Percentiles rank a stretch among this genome's conserved stretches.
Conservation (phyloP, 2,329 filamentous ascomycete species). For the Hysterium pulicare region DNA sequence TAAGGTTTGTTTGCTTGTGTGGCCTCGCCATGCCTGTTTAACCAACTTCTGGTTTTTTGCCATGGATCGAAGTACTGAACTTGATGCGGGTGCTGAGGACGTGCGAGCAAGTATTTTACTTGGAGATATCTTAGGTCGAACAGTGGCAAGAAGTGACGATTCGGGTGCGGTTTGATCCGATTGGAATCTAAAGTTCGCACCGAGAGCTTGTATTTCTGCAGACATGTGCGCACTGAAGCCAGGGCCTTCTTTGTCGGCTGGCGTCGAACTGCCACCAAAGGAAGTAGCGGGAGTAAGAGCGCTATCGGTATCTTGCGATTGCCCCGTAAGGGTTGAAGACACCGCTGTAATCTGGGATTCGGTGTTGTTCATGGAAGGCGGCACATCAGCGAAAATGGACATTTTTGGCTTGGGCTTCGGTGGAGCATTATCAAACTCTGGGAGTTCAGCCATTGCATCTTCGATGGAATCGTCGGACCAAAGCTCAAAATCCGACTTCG, state of each 20-base stretch:
- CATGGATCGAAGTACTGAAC: background rate
- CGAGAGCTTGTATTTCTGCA: constrained; percentile 26
- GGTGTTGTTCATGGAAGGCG: constrained; percentile 13
- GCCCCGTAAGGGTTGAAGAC: constrained; percentile 18
- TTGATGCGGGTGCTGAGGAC: constrained; percentile 2
- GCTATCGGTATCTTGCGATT: constrained; percentile 25
- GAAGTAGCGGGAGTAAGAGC: constrained; percentile 32
- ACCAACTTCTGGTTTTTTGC: background rate
- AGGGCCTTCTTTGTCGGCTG: constrained; percentile 16
- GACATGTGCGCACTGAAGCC: constrained; percentile 24
- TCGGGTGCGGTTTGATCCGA: constrained; percentile 1
- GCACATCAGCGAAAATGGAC: constrained; percentile 28
- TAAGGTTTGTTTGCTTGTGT: constrained; percentile 2
- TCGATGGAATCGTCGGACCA: constrained; percentile 49
- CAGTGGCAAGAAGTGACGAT: constrained; percentile 4
- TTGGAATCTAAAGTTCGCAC: constrained; percentile 29
- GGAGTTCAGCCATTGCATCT: constrained; percentile 39
- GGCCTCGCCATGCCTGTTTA: background rate
- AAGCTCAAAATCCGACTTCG: constrained; percentile 42
- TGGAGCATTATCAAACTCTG: constrained; percentile 29
- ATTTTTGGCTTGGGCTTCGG: constrained; percentile 29
- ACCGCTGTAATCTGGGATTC: constrained; percentile 27
- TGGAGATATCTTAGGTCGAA: background rate
- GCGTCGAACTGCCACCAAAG: constrained; percentile 17
- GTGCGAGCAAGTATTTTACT: background rate